Evolutionary conservation across 2,329 filamentous ascomycete genomes (phyloP).

Genomic region (Penicillium sp.): DNA sequence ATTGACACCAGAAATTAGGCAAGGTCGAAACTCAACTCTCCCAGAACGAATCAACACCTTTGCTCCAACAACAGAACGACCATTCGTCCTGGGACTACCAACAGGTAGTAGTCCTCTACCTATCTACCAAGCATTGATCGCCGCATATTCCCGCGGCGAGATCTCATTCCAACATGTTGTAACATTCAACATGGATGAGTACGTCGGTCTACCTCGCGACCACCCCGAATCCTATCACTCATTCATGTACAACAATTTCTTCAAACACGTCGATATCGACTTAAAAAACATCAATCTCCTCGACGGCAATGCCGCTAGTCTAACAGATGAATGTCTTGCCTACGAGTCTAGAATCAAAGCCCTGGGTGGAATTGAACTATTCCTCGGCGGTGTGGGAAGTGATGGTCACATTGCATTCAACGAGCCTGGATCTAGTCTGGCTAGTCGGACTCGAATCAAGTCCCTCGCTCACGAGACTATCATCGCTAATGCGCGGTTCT

Average conservation of each 20-base stretch:
- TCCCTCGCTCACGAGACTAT: conserved; percentile 7
- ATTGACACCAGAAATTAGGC: background rate
- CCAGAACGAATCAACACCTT: conserved; percentile 9
- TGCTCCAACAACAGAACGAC: background rate
- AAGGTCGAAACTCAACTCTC: background rate
- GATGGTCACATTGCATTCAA: conserved; percentile 8
- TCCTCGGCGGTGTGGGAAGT: conserved; percentile 4
- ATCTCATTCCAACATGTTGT: conserved; percentile 7
- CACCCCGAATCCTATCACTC: conserved; percentile 8
- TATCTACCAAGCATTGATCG: conserved; percentile 1
- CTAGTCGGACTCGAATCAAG: conserved; percentile 7
- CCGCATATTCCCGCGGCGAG: conserved; percentile 1
- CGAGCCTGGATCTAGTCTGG: conserved; percentile 8
- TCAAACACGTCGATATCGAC: conserved; percentile 1
- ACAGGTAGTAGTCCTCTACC: conserved; percentile 3
- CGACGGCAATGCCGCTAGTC: background rate
- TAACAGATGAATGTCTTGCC: background rate
- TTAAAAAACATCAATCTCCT: background rate
- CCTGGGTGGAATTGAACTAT: conserved; percentile 5
- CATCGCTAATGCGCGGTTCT: conserved; percentile 2
- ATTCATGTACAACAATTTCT: conserved; percentile 8
- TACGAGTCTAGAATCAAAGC: conserved; percentile 9
- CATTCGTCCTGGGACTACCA: conserved; percentile 3
- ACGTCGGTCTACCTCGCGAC: conserved; percentile 4
- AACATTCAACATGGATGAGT: conserved; percentile 10